Base-by-base conservation (phyloP, 305 asterid species). In the Petunia hybrid region DNA sequence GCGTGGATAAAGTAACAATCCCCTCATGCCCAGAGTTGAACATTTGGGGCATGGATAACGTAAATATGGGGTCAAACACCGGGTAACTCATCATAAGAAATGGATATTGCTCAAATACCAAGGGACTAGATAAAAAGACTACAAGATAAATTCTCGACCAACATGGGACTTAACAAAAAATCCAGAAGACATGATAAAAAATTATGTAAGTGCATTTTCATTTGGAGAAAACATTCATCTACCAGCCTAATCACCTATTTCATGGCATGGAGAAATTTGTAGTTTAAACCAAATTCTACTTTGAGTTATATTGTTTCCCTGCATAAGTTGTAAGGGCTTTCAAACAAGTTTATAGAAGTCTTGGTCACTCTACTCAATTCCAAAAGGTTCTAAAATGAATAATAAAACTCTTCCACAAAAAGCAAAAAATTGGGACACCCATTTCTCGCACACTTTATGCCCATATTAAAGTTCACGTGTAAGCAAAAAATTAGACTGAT, bases 261-360 rank as follows among this genome's bases (percentile, higher is more conserved):
- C 36, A 73, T 6, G 38, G 63, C 36, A 36, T 51, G 36, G 46
- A 51, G 63, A 73, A 13, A 38, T 51, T 73, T 12, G 6, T 71
- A 31, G 77, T 71, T 61, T 46, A 71, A 46, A 36, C 45, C 8
- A 48, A 51, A 73, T 73, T 36, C 14, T 51, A 51, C 51, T 7
- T 38, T 53, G 45, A 73, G 62, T 35, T 36, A 73, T 51, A 36
- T 12, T 36, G 63, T 51, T 51, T 13, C 3, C 12, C 8, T 51
- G 31, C 78, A 73, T 51, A 51, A 22, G 78, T 13, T 51, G 78
- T 73, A 6, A 73, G 46, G 56, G 36, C 35, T 73, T 73, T 36
- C 38, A 36, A 73, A 46, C 48, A 45, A 51, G 45, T 73, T 73
- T 6, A 3, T 46, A 71, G 12, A 36, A 35, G 45, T 51, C 63